Percentiles rank a stretch among this genome's conserved stretches.
Conservation (phyloP, 805 yeast species). For the Starmerella riodocensis region DNA sequence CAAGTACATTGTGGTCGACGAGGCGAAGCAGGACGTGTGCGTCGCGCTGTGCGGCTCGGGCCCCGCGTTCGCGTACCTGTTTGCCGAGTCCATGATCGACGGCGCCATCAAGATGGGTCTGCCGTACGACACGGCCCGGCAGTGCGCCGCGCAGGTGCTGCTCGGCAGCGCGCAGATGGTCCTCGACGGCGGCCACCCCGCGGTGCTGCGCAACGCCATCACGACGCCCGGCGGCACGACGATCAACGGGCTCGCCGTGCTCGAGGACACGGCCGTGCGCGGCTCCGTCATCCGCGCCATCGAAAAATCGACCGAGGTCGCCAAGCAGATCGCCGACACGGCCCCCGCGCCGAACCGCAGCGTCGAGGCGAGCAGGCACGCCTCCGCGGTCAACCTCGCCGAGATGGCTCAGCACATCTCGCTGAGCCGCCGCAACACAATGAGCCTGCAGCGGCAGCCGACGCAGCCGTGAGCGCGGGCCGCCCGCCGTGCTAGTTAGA, state of each 20-base stretch:
- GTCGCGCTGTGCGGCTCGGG: conserved; percentile 93
- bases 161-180: conserved; percentile 92
- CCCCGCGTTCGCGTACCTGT: conserved; percentile 80
- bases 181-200: conserved; percentile 76
- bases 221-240: conserved; percentile 99
- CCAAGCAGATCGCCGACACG: conserved; percentile 26
- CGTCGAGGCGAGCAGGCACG: conserved; percentile 19
- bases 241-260: conserved; percentile 80
- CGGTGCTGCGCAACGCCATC: conserved; percentile 69
- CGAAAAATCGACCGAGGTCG: conserved; percentile 80
- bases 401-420: conserved; percentile 24
- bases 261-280: conserved; percentile 87
- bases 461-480: conserved; percentile 12
- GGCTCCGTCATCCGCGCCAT: conserved; percentile 78
- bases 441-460: conserved; percentile 20
- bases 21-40: conserved; percentile 91
- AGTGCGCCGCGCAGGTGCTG: conserved; percentile 84
- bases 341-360: conserved; percentile 10
- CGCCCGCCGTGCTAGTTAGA: too few relatives aligned
- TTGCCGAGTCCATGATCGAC: conserved; percentile 84
- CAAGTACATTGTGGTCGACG: conserved; percentile 35
- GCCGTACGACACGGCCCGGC: conserved; percentile 67
- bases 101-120: conserved; percentile 93
- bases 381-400: conserved; percentile 20
- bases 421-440: conserved; percentile 20